These are phyloP conservation scores for Butyriboletus loyo DNA, from an alignment of 768 basidiomycete genomes.

Conservation along the genomic window DNA sequence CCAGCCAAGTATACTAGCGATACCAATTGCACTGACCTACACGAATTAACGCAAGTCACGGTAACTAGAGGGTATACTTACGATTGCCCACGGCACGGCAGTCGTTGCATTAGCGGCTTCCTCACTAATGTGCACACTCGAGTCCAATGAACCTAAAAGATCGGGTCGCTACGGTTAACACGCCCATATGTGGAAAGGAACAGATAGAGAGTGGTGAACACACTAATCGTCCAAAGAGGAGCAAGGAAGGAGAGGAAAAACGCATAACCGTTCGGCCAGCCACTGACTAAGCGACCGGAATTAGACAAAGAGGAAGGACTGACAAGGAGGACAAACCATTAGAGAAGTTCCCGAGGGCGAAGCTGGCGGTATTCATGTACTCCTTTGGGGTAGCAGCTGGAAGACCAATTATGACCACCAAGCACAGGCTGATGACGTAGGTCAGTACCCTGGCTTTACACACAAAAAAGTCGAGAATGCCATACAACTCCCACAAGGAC, in stretches of 20 bases:
- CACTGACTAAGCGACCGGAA: conserved; percentile 26
- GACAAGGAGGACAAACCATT: conserved; percentile 42
- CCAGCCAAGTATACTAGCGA: conserved; percentile 46
- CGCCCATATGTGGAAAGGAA: neutral
- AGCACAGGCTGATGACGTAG: conserved; percentile 13
- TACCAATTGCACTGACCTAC: conserved; percentile 37
- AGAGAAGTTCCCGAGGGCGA: conserved; percentile 59
- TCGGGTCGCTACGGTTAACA: neutral
- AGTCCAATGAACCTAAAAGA: conserved; percentile 43
- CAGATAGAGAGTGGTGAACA: conserved; percentile 3
- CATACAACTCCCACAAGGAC: too few relatives aligned
- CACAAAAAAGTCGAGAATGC: too few relatives aligned
- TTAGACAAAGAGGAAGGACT: neutral
- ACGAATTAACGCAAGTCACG: neutral
- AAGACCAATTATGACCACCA: conserved; percentile 59
- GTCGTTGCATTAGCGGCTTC: conserved; percentile 54
- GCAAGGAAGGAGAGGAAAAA: conserved; percentile 52
- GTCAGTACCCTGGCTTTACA: conserved; percentile 2
- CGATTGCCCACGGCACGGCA: conserved; percentile 58
- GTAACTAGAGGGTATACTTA: conserved; percentile 21
- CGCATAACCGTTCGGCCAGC: conserved; percentile 48
- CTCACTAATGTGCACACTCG: conserved; percentile 52
- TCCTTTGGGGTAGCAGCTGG: conserved; percentile 60
- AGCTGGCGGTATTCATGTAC: conserved; percentile 57
- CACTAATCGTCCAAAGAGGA: conserved; percentile 47